Evolutionary conservation across 164 flowering plant genomes (phyloP), one percentile per base, ranked within the genome.

Genomic region (Vitis rupestris): DNA sequence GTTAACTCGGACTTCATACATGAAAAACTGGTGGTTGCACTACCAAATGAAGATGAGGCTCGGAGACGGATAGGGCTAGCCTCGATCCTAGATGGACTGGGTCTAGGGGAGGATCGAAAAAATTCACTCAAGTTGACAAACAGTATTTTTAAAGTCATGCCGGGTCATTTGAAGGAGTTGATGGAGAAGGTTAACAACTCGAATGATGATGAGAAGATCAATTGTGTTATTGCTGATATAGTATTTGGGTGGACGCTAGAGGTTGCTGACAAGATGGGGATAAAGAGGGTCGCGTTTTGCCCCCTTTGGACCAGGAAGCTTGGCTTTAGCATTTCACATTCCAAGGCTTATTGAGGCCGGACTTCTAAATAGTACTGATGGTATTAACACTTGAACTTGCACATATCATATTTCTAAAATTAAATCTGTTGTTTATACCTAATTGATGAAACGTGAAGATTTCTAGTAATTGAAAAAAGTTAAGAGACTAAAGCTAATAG

Each of bases 151-250:
- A 62, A 10, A 1, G 55, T 37, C 63, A 72, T 78, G 75, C 78
- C 78, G 2, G 47, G 51, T 15, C 37, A 61, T 12, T 30, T 75
- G 54, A 66, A 75, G 60, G 69, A 68, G 30, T 44, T 78, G 54
- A 70, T 74, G 3, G 19, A n/a, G 47, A 27, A 61, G 44, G 47
- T 58, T 12, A 63, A 74, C 9, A 57, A 30, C 23, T 19, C 8
- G 1, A 68, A 48, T 14, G 31, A 61, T 11, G 72, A 72, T 7
- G 44, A 31, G 44, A 50, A 72, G 17, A 56, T 80, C 37, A 69
- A 70, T 10, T 80, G 79, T 64, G 64, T 82, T 8, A 70, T 80
- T 3, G 80, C 80, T 56, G 83, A 80, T 61, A 65, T 9, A 19
- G 3, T 9, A 11, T 11, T 71, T 14, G 68, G 76, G 74, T 31